Evolutionary conservation across 768 basidiomycete species (phyloP).

Genomic region (Trametes coccinea): DNA sequence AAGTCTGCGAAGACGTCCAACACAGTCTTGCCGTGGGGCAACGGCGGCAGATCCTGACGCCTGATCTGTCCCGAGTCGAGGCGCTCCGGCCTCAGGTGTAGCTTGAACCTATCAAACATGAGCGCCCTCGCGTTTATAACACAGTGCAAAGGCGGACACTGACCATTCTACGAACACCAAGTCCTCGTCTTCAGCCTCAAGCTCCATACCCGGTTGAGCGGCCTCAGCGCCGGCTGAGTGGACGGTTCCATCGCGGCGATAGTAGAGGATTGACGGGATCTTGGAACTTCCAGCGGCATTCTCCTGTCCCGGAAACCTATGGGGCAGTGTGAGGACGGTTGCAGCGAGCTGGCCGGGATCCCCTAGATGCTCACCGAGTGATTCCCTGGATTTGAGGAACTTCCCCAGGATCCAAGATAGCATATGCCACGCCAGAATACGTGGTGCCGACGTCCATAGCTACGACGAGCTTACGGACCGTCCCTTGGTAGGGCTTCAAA

Average conservation of each 20-base stretch:
- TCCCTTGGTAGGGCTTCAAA: conserved; percentile 5
- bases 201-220: conserved; percentile 38
- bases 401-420: conserved; percentile 38
- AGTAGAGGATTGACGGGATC: conserved; percentile 51
- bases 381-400: conserved; percentile 48
- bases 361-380: conserved; percentile 24
- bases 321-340: not conserved
- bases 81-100: conserved; percentile 20
- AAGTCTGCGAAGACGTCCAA: conserved; percentile 51
- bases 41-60: conserved; percentile 4
- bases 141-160: not conserved
- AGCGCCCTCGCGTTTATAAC: too few relatives aligned
- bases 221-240: conserved; percentile 50
- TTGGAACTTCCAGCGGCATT: conserved; percentile 42
- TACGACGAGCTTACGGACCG: conserved; percentile 42
- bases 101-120: conserved; percentile 21
- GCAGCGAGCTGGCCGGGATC: not conserved
- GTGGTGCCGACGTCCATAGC: conserved; percentile 57
- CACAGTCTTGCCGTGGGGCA: conserved; percentile 28
- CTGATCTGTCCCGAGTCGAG: conserved; percentile 12
- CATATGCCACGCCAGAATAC: conserved; percentile 50
- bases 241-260: conserved; percentile 41
- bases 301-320: conserved; percentile 44
- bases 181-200: conserved; percentile 43
- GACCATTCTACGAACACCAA: conserved; percentile 23